Base-by-base conservation (phyloP, 2,329 filamentous ascomycete genomes). In the Parastagonospora nodorum region DNA sequence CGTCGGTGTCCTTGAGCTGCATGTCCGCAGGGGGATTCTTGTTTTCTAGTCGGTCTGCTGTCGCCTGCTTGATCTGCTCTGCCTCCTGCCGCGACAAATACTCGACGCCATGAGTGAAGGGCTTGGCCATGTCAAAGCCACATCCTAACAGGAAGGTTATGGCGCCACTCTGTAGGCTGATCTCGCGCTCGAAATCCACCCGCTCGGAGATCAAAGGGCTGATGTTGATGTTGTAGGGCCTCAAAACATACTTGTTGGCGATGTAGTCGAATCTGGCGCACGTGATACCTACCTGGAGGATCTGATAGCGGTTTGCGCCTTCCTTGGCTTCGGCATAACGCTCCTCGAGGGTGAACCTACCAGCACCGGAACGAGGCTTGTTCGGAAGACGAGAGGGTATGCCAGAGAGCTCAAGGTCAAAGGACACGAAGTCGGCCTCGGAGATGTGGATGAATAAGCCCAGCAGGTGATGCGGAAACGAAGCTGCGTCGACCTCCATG, bases 321-420 rank as follows among this genome's bases (percentile, higher is more conserved):
- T 73, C 73, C 64, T 83, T 87, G 49, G 78, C 77, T 55, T 88
- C 85, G 9, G 75, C 71, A 63, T 88, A 89, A 48, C 82, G 80
- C 37, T 85, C 74, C 59, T 88, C 82, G 2, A 88, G 72, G 2
- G 79, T 80, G 29, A 78, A 78, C 50, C 77, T 78, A 31, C 76
- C 75, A 14, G 46, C 28, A 1, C 50, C 51, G 0, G 31, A 12
- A 32, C 66, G 61, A 28, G 74, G 69, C 10, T 68, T 69, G 11
- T 63, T 60, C 38, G 74, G 72, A 19, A 77, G 78, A 5, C 62
- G 63, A 1, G 58, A 67, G 2, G 78, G 76, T 16, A 89, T 85
- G 2, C 86, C 86, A 11, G 85, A 88, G 39, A 88, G 80, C 68
- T 89, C 86, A 10, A 88, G 76, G 63, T 89, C 86, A 50, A 89